Evolutionary conservation across 257 asterid genomes (phyloP), one percentile per base, ranked within the genome.

Genomic region (Thymus mandschuricus): DNA sequence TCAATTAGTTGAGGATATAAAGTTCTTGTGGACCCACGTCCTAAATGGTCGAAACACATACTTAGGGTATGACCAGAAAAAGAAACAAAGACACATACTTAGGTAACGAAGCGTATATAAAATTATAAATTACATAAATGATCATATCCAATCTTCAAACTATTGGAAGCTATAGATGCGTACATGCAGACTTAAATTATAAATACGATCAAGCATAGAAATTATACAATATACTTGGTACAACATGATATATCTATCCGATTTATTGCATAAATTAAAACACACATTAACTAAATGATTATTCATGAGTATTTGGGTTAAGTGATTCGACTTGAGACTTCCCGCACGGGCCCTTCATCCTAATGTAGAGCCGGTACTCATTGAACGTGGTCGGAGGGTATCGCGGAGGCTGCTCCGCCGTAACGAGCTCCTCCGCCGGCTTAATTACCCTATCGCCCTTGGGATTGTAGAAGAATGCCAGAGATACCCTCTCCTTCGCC

Each of bases 381-480:
- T 89, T 55, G 41, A 3, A 89, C 2, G 90, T 84, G 66, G 81
- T 82, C 7, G 96, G 60, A 1, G 66, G 64, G 49, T 85, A 89
- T 15, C 77, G 69, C 35, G 87, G 72, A 10, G 86, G 88, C 60
- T 64, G 70, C 64, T 80, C 81, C 40, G 40, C 66, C 35, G 79
- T 75, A 29, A 87, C 81, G 1, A 89, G 85, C 80, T 86, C 74
- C 68, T 87, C 83, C 4, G 84, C 86, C 34, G 96, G 96, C 71
- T 78, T 75, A 40, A 89, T 83, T 56, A 78, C 77, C 70, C 48
- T 67, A 21, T 86, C 84, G 2, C 92, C 82, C 79, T 58, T 81
- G 0, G 94, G 94, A 40, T 88, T 91, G 78, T 83, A 88, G 84
- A 91, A 91, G 57, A 83, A 75, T 28, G 94, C 96, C 50, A 87